Base-by-base conservation (phyloP, 371 early-diverging fungal species). In the Smittium culicis region DNA sequence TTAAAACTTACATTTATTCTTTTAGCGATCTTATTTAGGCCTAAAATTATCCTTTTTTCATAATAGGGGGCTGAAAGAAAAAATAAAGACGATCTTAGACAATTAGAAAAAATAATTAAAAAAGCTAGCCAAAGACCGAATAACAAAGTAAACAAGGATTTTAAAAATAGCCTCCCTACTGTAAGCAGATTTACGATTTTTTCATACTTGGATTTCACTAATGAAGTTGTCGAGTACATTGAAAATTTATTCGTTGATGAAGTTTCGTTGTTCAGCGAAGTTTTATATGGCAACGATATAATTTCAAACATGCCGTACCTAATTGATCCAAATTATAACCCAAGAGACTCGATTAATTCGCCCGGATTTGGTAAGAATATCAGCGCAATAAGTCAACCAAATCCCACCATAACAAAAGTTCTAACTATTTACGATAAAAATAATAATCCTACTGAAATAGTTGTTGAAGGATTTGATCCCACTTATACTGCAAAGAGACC, bases 81-180 rank as follows among this genome's bases (percentile, higher is more conserved):
- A 64, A 71, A 75, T 64, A 75, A 76, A 60, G 77, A 77, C 60
- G 77, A 78, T 59, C 66, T 66, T 66, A 71, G 72, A 45, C 77
- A 77, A 54, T 34, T 75, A 31, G 74, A 75, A n/a, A 75, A 75
- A 62, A 61, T 72, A 20, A 64, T 67, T 8, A 67, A 69, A 31
- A 72, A 54, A 34, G 57, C 35, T 34, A 30, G 65, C 55, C 65
- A 34, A 34, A 25, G 64, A 27, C 35, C 66, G 8, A 29, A 29
- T 1, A 30, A 57, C 28, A 68, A 70, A 29, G 68, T 68, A 67
- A 67, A 72, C 34, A 60, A 67, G 54, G 72, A 71, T 66, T 74
- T 74, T 60, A 64, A 62, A 24, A 70, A 61, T 56, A 29, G 61
- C 0, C 73, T 66, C 68, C 68, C 70, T 16, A 70, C 70, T 1